Base-by-base conservation (phyloP, 1,139 yeast species). In the Wickerhamiella pararugosa region DNA sequence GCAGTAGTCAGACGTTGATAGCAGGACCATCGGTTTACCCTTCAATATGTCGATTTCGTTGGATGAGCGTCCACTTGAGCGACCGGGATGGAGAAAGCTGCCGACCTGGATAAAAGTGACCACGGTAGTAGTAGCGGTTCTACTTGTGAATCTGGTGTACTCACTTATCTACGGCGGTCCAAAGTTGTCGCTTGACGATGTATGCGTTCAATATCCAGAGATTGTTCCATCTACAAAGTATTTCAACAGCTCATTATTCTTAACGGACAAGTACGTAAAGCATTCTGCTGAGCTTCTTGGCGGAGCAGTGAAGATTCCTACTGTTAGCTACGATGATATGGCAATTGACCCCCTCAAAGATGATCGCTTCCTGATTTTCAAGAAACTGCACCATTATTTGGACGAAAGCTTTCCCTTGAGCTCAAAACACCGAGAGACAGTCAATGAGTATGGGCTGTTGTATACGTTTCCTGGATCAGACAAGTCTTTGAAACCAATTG, bases 381-480 rank as follows among this genome's bases (percentile, higher is more conserved):
- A 56, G 21, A 57, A 63, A 8, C 71, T 80, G 51, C 82, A 77
- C 48, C 51, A 62, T 2, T 80, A 71, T 54, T 65, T 81, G 50
- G 35, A 32, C 15, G 30, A 33, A 25, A 25, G 37, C 37, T 81
- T 2, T 80, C 76, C 64, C 82, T 86, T 5, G 48, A 53, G 64
- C 11, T 57, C 76, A 42, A 64, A 67, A 43, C 26, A 40, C 29
- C 64, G 76, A 29, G 76, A 74, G 39, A 66, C 63, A 32, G 75
- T 81, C 41, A 81, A 82, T 54, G 68, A 73, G 32, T 71, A 75
- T 48, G 90, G 86, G 1, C 62, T 82, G 45, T 68, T 82, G 15
- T 75, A 67, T 54, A 70, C 76, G 27, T 78, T 83, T 79, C 61
- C 72, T 50, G 93, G 93, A 11, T 55, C 71, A 0, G 37, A 58